phyloP scores from a whole-genome alignment of 768 basidiomycete species.

The Collybiopsis confluens region DNA sequence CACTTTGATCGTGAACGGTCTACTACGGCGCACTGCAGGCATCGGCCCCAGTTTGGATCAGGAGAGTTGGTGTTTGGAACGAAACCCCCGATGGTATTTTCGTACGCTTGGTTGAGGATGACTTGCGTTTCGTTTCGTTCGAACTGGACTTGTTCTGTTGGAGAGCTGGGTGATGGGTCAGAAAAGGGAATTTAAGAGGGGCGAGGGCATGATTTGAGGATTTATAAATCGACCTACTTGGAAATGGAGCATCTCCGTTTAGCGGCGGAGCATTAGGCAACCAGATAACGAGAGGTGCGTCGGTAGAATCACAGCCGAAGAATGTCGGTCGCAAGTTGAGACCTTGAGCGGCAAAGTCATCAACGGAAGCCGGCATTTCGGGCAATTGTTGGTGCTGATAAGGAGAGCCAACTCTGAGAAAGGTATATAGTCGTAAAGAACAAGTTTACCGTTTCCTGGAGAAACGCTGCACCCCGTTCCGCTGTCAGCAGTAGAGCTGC shows the following conservation, averaged over 20 bases:
- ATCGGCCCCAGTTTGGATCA: conserved; percentile 61
- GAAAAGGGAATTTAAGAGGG: neutral
- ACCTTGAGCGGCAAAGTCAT: conserved; percentile 53
- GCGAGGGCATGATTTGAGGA: neutral
- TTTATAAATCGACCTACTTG: conserved; percentile 58
- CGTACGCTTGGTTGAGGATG: conserved; percentile 58
- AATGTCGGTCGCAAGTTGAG: conserved; percentile 70
- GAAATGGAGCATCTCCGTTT: conserved; percentile 55
- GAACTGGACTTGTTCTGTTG: conserved; percentile 59
- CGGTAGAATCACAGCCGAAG: conserved; percentile 67
- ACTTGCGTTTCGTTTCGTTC: conserved; percentile 46
- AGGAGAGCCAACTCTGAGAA: too few species aligned
- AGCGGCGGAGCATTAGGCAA: conserved; percentile 75
- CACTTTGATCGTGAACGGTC: conserved; percentile 47
- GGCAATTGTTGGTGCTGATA: conserved; percentile 58
- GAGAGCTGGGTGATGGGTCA: conserved; percentile 46
- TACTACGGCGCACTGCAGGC: conserved; percentile 62
- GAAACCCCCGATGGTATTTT: conserved; percentile 56
- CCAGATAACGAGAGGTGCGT: conserved; percentile 58
- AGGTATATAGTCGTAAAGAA: neutral
- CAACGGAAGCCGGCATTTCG: conserved; percentile 49
- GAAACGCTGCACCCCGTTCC: conserved; percentile 5
- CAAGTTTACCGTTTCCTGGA: neutral
- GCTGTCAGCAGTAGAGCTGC: neutral
- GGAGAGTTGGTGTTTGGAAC: conserved; percentile 50